Percentiles rank a stretch among this genome's conserved stretches.
These are phyloP conservation scores for Zizania palustris DNA, from an alignment of 202 grass and related monocot species.

Conservation along the genomic window DNA sequence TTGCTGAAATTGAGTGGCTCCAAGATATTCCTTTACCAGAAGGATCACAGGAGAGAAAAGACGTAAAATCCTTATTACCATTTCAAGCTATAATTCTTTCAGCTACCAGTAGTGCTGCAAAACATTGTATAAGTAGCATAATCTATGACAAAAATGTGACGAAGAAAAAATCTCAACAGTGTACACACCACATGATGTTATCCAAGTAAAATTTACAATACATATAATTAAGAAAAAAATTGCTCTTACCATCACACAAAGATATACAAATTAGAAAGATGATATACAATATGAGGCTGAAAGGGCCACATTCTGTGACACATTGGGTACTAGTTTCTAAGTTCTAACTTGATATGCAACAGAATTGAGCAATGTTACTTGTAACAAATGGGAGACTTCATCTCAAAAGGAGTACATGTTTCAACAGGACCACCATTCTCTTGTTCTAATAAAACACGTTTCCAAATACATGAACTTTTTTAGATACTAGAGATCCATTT, in stretches of 20 bases:
- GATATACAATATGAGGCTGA: background rate
- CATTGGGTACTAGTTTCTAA: background rate
- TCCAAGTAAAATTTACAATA: conserved; percentile 16
- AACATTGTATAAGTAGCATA: conserved; percentile 19
- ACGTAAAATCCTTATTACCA: conserved; percentile 57
- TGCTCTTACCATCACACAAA: background rate
- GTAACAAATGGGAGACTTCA: background rate
- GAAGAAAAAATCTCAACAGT: background rate
- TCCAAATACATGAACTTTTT: too few relatives aligned
- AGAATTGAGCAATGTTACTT: background rate
- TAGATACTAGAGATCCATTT: too few relatives aligned
- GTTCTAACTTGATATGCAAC: too few relatives aligned
- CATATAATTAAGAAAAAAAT: conserved; percentile 2
- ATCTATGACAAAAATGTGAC: background rate
- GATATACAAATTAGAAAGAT: conserved; percentile 16
- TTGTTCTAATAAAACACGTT: too few relatives aligned
- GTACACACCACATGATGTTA: conserved; percentile 9
- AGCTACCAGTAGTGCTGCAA: background rate
- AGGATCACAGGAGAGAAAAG: conserved; percentile 74
- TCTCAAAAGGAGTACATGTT: background rate
- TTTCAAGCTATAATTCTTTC: conserved; percentile 39
- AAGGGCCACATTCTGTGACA: background rate
- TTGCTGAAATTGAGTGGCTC: conserved; percentile 98
- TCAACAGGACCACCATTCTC: background rate
- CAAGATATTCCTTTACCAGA: conserved; percentile 74